These are phyloP conservation scores for Bertia moriformis DNA, from an alignment of 2,329 filamentous ascomycete species.

Conservation along the genomic window DNA sequence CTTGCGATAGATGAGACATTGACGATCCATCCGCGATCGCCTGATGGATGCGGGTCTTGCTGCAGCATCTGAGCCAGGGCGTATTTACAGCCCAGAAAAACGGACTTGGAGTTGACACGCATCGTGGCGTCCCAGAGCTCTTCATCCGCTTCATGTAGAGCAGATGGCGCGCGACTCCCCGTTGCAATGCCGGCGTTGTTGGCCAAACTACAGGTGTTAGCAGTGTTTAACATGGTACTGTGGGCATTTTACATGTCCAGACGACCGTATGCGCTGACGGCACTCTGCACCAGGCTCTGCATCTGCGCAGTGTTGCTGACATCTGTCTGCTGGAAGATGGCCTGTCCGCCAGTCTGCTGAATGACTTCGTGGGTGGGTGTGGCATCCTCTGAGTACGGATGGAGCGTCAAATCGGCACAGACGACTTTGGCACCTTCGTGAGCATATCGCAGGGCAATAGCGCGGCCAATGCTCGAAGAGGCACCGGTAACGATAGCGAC, in stretches of 20 bases:
- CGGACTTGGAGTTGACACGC: background rate
- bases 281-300: background rate
- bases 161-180: background rate
- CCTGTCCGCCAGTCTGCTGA: background rate
- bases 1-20: background rate
- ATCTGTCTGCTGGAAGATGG: background rate
- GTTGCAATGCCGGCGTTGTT: background rate
- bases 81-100: background rate
- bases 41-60: background rate
- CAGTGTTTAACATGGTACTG: background rate
- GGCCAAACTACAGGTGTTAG: background rate
- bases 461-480: constrained; percentile 7
- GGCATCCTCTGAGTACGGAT: background rate
- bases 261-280: background rate
- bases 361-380: background rate
- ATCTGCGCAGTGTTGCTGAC: background rate
- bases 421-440: constrained; percentile 9
- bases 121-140: background rate
- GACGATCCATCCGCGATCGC: background rate
- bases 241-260: background rate
- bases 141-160: background rate
- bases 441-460: constrained; percentile 7
- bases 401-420: constrained; percentile 6
- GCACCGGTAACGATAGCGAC: constrained; percentile 9
- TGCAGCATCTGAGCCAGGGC: background rate